These are phyloP conservation scores for Phytopythium montanum DNA, from an alignment of 352 stramenopile genomes.

Conservation along the genomic window DNA sequence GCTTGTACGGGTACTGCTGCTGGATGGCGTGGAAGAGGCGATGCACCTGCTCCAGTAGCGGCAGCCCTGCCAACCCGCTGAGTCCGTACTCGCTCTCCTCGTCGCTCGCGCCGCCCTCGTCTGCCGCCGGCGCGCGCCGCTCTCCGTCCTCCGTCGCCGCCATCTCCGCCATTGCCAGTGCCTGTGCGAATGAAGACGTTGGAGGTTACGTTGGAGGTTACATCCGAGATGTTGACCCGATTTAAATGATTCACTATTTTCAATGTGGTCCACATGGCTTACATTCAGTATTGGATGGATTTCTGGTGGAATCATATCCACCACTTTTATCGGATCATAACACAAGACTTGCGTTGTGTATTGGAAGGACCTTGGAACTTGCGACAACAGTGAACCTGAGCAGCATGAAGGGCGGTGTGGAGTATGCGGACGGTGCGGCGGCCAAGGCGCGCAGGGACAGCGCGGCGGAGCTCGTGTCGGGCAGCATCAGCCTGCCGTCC, in stretches of 20 bases:
- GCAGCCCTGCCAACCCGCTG: conserved; percentile 51
- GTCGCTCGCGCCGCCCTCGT: conserved; percentile 2
- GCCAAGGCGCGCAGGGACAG: conserved; percentile 2
- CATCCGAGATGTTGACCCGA: background rate
- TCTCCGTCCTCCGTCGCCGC: background rate
- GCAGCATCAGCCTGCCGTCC: conserved; percentile 78
- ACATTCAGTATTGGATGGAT: background rate
- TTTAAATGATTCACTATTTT: background rate
- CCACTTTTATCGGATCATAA: background rate
- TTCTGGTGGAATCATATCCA: background rate
- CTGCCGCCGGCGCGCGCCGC: background rate
- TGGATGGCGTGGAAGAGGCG: conserved; percentile 83
- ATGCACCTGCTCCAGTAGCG: conserved; percentile 83
- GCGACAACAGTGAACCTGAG: too few relatives aligned
- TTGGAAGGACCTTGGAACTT: background rate
- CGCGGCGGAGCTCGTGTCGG: conserved; percentile 44
- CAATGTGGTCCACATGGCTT: background rate
- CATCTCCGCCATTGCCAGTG: background rate
- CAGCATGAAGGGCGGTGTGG: background rate
- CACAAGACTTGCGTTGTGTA: background rate
- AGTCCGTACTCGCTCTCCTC: conserved; percentile 70
- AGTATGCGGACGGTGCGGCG: background rate
- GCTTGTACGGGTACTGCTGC: conserved; percentile 77
- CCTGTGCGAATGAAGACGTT: background rate
- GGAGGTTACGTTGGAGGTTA: background rate